These are phyloP conservation scores for Sclerotinia minor DNA, from an alignment of 2,329 filamentous ascomycete species.

Conservation along the genomic window DNA sequence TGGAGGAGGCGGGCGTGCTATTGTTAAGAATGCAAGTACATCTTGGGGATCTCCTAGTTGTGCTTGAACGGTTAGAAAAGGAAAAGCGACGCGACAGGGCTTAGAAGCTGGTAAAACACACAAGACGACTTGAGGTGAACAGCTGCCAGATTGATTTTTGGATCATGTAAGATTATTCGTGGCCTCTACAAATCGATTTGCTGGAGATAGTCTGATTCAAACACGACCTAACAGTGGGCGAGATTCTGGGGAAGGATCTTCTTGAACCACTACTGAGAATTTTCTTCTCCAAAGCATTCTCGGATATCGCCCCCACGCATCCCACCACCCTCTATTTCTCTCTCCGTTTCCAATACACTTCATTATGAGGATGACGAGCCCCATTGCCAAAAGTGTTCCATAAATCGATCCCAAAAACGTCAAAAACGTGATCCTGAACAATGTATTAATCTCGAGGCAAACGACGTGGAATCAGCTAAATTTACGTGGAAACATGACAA, in stretches of 20 bases:
- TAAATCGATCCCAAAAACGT: conserved; percentile 42
- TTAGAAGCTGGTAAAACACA: background rate
- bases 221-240: background rate
- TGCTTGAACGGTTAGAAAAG: background rate
- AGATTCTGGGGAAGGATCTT: conserved; percentile 3
- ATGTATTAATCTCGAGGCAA: background rate
- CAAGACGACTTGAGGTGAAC: background rate
- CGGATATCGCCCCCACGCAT: background rate
- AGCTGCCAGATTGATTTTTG: background rate
- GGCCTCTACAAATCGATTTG: background rate
- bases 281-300: conserved; percentile 1
- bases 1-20: background rate
- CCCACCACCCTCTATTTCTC: background rate
- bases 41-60: background rate
- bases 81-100: too few species aligned
- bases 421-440: conserved; percentile 43
- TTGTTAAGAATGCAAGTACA: background rate
- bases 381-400: conserved; percentile 38
- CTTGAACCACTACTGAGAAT: background rate
- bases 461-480: background rate
- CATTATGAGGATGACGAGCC: conserved; percentile 15
- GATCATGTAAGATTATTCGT: background rate
- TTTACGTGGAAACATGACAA: conserved; percentile 45
- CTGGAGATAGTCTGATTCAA: background rate
- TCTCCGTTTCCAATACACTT: background rate